Evolutionary conservation across 2,329 filamentous ascomycete genomes (phyloP).

Genomic region (Colletotrichum tabaci): DNA sequence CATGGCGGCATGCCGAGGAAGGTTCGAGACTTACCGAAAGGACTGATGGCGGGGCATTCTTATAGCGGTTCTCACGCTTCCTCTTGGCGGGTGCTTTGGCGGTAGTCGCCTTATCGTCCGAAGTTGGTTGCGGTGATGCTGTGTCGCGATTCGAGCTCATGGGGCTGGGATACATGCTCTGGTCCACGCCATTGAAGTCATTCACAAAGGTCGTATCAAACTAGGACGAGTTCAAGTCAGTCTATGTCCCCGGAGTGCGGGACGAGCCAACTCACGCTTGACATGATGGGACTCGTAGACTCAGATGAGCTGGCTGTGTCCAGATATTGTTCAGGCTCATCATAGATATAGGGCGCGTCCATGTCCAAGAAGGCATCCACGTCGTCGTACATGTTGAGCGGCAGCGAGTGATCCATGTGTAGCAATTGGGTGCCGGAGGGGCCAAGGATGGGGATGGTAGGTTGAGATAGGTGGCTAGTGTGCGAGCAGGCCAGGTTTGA

Average conservation of each 20-base stretch:
- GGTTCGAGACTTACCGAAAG: constrained; percentile 58
- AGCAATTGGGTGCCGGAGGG: constrained; percentile 5
- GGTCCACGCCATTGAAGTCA: constrained; percentile 47
- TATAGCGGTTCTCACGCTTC: constrained; percentile 67
- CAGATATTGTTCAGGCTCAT: constrained; percentile 40
- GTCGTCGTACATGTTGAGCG: constrained; percentile 42
- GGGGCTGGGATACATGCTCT: constrained; percentile 52
- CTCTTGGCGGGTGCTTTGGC: constrained; percentile 60
- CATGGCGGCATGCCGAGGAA: not conserved
- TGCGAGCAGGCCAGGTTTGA: constrained; percentile 7
- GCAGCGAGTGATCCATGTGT: constrained; percentile 37
- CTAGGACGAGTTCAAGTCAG: constrained; percentile 24
- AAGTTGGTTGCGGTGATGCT: constrained; percentile 39
- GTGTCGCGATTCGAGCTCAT: constrained; percentile 45
- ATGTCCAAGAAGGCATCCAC: constrained; percentile 42
- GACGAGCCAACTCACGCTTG: constrained; percentile 32
- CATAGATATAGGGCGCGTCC: constrained; percentile 42
- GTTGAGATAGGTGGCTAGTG: not conserved
- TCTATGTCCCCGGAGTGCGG: not conserved
- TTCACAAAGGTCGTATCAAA: constrained; percentile 44
- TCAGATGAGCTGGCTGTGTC: constrained; percentile 44
- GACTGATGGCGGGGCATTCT: constrained; percentile 66
- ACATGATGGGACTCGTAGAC: constrained; percentile 43
- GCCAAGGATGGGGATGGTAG: not conserved
- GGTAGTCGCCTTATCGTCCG: constrained; percentile 26